Base-by-base conservation (phyloP, 2,329 filamentous ascomycete genomes). In the Colletotrichum graminicola region DNA sequence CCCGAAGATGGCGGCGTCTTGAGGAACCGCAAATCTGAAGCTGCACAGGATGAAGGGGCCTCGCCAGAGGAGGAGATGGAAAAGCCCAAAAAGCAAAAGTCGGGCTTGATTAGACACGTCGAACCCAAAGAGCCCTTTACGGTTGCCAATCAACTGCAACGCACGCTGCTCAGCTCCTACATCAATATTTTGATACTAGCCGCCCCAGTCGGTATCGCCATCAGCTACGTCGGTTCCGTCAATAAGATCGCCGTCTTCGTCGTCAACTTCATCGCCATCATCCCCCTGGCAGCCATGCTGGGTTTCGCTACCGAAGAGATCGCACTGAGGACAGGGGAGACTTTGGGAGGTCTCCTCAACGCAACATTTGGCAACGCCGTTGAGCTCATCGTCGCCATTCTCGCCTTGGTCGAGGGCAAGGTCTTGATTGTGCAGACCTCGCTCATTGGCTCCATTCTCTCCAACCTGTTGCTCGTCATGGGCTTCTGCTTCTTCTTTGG, bases 401-500 rank as follows among this genome's bases (percentile, higher is more conserved):
- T 97, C 75, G 95, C 95, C 1, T 83, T 98, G 57, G 83, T 88
- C 36, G 88, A 97, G 71, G 80, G 87, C 62, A 89, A 97, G 80
- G 89, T 97, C 32, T 84, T 92, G 43, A 97, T 98, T 72, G 94
- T 98, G 8, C 94, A 98, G 81, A 97, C 95, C 0, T 98, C 95
- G 0, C 86, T 98, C 36, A 93, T 98, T 73, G 95, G 95, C 67
- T 95, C 92, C 80, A 97, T 98, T 80, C 85, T 98, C 29, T 97
- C 94, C 52, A 98, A 98, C 79, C 82, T 98, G 70, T 88, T 97
- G 4, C 88, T 97, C 18, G 94, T 97, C 62, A 85, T 97, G 85
- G 95, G 94, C 67, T 97, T 95, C 90, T 96, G 92, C 79, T 98
- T 97, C 86, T 96, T 97, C 84, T 92, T 93, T 72, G 94, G 94